A percentile compares a stretch with the other conserved stretches of the same genome.
Conservation (phyloP, 129 eudicot species). For the Kitagawia praeruptora region DNA sequence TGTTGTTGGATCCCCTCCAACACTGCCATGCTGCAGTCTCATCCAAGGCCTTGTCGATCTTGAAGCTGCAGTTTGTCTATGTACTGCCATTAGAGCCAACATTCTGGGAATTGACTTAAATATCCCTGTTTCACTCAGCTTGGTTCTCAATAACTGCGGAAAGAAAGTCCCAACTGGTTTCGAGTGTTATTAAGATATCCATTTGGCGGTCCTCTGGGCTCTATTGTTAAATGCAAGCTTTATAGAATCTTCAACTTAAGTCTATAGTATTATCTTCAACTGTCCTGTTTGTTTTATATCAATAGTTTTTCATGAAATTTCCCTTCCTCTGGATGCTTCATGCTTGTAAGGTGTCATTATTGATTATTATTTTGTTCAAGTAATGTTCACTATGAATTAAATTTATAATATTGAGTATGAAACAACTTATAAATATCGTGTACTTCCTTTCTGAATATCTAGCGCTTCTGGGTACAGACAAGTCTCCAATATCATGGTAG, state of each 20-base stretch:
- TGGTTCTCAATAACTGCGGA: constrained; percentile 44
- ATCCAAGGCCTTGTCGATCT: constrained; percentile 41
- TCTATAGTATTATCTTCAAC: too few relatives aligned
- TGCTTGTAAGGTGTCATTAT: too few relatives aligned
- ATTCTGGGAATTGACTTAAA: constrained; percentile 44
- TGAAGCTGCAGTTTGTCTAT: constrained; percentile 57
- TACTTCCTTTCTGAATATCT: too few relatives aligned
- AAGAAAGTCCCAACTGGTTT: constrained; percentile 40
- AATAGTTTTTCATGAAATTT: too few relatives aligned
- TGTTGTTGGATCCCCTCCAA: constrained; percentile 31
- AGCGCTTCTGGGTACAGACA: background rate
- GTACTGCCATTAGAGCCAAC: constrained; percentile 50
- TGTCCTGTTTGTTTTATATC: too few relatives aligned
- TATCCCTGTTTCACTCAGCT: constrained; percentile 44
- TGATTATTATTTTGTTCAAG: too few relatives aligned
- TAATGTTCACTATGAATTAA: too few relatives aligned
- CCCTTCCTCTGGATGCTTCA: too few relatives aligned
- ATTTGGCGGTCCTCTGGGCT: too few relatives aligned
- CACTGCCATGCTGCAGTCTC: constrained; percentile 38
- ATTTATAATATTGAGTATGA: too few relatives aligned
- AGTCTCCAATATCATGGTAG: background rate
- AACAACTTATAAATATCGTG: too few relatives aligned
- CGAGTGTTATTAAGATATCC: constrained; percentile 20
- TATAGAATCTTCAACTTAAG: too few relatives aligned
- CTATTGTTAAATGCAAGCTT: background rate